Evolutionary conservation across 306 rosid genomes (phyloP), one percentile per base, ranked within the genome.

Genomic region (Canavalia ensiformis): DNA sequence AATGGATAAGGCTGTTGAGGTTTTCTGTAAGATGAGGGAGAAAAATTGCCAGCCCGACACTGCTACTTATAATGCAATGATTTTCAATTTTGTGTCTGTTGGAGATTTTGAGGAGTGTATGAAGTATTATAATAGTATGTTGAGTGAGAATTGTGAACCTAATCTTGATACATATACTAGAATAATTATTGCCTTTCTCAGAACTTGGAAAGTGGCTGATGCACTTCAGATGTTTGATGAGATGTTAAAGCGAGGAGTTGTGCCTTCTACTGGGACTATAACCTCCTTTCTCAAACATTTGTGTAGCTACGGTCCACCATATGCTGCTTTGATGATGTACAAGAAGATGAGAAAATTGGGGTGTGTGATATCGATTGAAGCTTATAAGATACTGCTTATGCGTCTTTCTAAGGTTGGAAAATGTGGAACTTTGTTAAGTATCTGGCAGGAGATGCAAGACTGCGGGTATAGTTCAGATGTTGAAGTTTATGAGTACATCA

Each of bases 231-330:
- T 88, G 88, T 92, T 95, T 63, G 99, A 95, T 83, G 97, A 90
- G 73, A 92, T 95, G 99, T 79, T 89, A 77, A 69, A 28, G 63
- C 84, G 51, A 46, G 97, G 92, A 49, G 70, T 90, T 75, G 58
- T 89, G 73, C 99, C 97, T 67, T 50, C 88, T 30, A 89, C 85
- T 0, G 97, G 97, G 72, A 86, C 87, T 39, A 31, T 92, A 88
- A 91, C 94, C 35, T 74, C 89, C 34, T 91, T 89, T 56, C 54
- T 95, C n/a, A 81, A 88, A 79, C 85, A 83, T 33, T 78, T 93
- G 57, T 92, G 99, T 52, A 88, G 95, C 85, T 95, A 86, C 72
- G 99, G 99, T 81, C 99, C 99, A 10, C 97, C 99, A 0, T 85
- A 86, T 76, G 99, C 99, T 56, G 97, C 94, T 56, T 75, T 93